These are phyloP conservation scores for Syncephalis fuscata DNA, from an alignment of 371 early-diverging fungal species.

Conservation along the genomic window DNA sequence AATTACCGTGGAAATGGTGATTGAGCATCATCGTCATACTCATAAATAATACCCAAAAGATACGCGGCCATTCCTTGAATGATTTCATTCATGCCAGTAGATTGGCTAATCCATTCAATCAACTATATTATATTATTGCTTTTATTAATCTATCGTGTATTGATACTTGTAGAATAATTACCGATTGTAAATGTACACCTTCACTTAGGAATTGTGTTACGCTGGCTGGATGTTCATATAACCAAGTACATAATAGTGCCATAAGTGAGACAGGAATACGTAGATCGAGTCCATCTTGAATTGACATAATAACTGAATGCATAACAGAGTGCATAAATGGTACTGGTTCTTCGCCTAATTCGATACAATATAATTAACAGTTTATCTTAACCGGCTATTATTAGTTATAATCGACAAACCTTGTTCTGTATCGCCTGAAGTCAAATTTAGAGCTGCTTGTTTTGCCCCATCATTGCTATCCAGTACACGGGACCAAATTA, in stretches of 20 bases:
- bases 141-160: not conserved
- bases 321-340: conserved; percentile 36
- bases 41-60: conserved; percentile 66
- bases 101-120: conserved; percentile 69
- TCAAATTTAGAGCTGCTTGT: conserved; percentile 46
- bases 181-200: conserved; percentile 75
- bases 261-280: conserved; percentile 59
- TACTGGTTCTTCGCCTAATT: conserved; percentile 29
- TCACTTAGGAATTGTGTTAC: conserved; percentile 75
- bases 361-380: not conserved
- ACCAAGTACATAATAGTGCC: conserved; percentile 59
- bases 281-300: conserved; percentile 31
- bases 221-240: conserved; percentile 55
- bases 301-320: conserved; percentile 36
- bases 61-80: conserved; percentile 84
- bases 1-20: conserved; percentile 39
- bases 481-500: conserved; percentile 61
- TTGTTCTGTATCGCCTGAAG: conserved; percentile 38
- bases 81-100: conserved; percentile 60
- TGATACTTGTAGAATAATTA: conserved; percentile 17
- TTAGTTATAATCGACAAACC: not conserved
- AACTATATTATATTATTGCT: conserved; percentile 12
- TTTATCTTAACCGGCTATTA: not conserved
- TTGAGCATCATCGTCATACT: conserved; percentile 68
- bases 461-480: conserved; percentile 56